These are phyloP conservation scores for Zasmidium citrigriseum DNA, from an alignment of 2,329 filamentous ascomycete genomes.

Conservation along the genomic window DNA sequence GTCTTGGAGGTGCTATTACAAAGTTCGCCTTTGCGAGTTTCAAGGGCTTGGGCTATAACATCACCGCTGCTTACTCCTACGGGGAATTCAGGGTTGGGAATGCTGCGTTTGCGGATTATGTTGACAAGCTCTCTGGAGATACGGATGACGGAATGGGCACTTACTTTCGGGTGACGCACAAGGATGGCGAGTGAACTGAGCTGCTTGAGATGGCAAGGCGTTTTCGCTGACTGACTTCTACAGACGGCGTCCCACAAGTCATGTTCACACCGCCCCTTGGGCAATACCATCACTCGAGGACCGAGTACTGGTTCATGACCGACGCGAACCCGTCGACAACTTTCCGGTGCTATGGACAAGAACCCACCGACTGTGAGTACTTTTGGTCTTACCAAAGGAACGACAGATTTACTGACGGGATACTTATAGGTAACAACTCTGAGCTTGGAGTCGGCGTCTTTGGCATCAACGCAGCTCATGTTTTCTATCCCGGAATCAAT, in stretches of 20 bases:
- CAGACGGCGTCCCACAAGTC: constrained; percentile 7
- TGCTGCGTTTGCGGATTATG: constrained; percentile 3
- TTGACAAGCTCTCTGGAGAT: not conserved
- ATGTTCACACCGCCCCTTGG: not conserved
- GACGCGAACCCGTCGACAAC: not conserved
- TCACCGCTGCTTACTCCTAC: constrained; percentile 5
- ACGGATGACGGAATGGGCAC: not conserved
- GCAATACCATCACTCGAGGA: not conserved
- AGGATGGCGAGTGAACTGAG: not conserved
- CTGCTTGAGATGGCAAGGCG: not conserved
- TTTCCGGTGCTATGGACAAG: constrained; percentile 1
- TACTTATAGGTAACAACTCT: constrained; percentile 3
- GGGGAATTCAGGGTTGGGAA: constrained; percentile 3
- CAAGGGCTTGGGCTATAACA: not conserved
- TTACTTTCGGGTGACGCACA: constrained; percentile 3
- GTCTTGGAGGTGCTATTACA: not conserved
- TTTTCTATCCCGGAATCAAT: constrained; percentile 1
- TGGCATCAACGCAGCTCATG: constrained; percentile 2
- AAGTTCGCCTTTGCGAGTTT: constrained; percentile 1
- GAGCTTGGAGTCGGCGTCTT: constrained; percentile 3
- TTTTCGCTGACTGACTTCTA: not conserved
- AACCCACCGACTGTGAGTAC: constrained; percentile 3
- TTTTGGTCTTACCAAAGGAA: not conserved
- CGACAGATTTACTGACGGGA: not conserved
- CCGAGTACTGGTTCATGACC: constrained; percentile 2